Base-by-base conservation (phyloP, 306 rosid genomes). In the Mucuna pruriens region DNA sequence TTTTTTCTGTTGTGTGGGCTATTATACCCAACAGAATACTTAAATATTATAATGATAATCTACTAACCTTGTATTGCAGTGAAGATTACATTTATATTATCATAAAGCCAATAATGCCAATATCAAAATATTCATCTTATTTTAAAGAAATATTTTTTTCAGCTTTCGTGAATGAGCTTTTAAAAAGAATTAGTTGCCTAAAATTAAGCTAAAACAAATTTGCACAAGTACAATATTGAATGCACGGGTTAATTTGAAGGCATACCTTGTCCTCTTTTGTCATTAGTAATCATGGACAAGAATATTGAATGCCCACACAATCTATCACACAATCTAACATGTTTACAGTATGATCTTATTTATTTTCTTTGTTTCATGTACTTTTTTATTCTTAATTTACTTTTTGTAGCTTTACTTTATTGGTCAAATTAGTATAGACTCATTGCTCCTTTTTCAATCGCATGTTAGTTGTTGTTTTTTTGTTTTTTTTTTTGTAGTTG, bases 251-350 rank as follows among this genome's bases (percentile, higher is more conserved):
- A 31, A 13, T 15, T 62, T 62, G 42, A 63, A 61, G 68, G 42
- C 40, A 25, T 12, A 31, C 20, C 11, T 61, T 2, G 44, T 31
- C 23, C 69, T 62, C 23, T 62, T 63, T 63, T 33, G 44, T 3
- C 22, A 33, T 16, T 63, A 65, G 71, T 17, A 65, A 17, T 65
- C n/a, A 65, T 36, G 71, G 52, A 22, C 46, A 75, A 71, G 83
- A 80, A 71, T 64, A 49, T 61, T 52, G 83, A 67, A 72, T 71
- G 70, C 67, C 85, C 75, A 77, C 85, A 76, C 75, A 83, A 83
- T 86, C 80, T 72, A 71, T 83, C 75, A 77, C 85, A 76, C 75
- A 83, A 83, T 86, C 80, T 72, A 71, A 76, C 85, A 79, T 86
- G 86, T 86, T 63, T 45, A 75, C 76, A 45, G 68, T 70, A 39